phyloP scores from a whole-genome alignment of 352 stramenopile species.

The Phytophthora pseudosyringae region DNA sequence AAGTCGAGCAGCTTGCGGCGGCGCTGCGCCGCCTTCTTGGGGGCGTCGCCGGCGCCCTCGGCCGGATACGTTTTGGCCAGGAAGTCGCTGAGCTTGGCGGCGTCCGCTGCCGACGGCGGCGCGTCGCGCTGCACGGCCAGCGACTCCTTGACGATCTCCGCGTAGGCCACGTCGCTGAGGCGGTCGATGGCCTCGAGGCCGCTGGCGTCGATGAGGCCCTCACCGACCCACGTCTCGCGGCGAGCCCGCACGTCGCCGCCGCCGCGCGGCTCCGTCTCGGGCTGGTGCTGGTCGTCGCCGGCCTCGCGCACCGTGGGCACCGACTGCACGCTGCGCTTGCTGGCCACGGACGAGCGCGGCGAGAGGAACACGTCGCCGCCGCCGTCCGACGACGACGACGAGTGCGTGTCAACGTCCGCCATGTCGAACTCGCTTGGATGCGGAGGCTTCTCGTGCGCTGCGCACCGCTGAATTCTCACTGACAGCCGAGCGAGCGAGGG shows the following conservation, averaged over 20 bases:
- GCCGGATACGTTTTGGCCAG: slow-evolving; percentile 47
- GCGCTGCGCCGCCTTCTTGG: slow-evolving; percentile 42
- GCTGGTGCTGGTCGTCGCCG: slow-evolving; percentile 5
- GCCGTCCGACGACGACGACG: slow-evolving; percentile 40
- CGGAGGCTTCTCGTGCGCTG: slow-evolving; percentile 11
- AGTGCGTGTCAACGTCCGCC: slow-evolving; percentile 40
- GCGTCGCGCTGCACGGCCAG: slow-evolving; percentile 12
- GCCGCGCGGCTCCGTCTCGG: slow-evolving; percentile 28
- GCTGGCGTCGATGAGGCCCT: slow-evolving; percentile 62
- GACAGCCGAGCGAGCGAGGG: neutral
- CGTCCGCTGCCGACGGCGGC: slow-evolving; percentile 17
- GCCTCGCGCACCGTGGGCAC: slow-evolving; percentile 31
- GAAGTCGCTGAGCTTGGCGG: slow-evolving; percentile 54
- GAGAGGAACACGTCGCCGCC: slow-evolving; percentile 40
- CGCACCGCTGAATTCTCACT: slow-evolving; percentile 33
- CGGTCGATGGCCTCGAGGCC: slow-evolving; percentile 61
- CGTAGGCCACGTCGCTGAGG: slow-evolving; percentile 49
- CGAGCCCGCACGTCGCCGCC: slow-evolving; percentile 31
- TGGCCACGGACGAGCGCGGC: slow-evolving; percentile 34
- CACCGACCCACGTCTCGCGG: slow-evolving; percentile 72
- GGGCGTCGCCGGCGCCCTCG: slow-evolving; percentile 15
- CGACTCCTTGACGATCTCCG: slow-evolving; percentile 40
- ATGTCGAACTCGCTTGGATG: slow-evolving; percentile 11
- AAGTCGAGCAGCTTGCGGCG: slow-evolving; percentile 80
- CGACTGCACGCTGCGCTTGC: slow-evolving; percentile 38